These are phyloP conservation scores for Terfezia claveryi DNA, from an alignment of 495 filamentous ascomycete genomes.

Conservation along the genomic window DNA sequence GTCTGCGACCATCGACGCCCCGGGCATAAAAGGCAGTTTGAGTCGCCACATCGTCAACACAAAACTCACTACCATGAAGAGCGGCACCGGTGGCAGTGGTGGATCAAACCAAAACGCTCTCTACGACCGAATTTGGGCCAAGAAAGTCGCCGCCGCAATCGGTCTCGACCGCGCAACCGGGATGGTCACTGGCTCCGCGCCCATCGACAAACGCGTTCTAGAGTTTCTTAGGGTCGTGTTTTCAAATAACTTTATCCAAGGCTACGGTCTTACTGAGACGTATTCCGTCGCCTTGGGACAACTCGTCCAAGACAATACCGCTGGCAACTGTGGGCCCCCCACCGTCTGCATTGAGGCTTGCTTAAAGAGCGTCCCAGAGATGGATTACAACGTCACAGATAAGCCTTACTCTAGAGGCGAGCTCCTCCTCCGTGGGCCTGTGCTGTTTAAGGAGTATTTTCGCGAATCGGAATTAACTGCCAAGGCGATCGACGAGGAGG, in stretches of 20 bases:
- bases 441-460: slow-evolving; percentile 66
- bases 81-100: slow-evolving; percentile 20
- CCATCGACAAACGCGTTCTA: slow-evolving; percentile 69
- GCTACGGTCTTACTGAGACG: slow-evolving; percentile 90
- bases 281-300: slow-evolving; percentile 62
- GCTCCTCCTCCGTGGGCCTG: slow-evolving; percentile 57
- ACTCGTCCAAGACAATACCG: slow-evolving; percentile 39
- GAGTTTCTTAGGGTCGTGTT: slow-evolving; percentile 71
- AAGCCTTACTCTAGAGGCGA: slow-evolving; percentile 87
- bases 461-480: slow-evolving; percentile 69
- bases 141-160: slow-evolving; percentile 59
- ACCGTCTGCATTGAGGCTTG: slow-evolving; percentile 49
- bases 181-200: slow-evolving; percentile 79
- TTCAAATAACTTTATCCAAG: slow-evolving; percentile 61
- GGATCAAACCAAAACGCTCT: slow-evolving; percentile 63
- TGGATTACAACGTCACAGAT: slow-evolving; percentile 81
- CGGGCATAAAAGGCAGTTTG: slow-evolving; percentile 62
- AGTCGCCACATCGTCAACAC: slow-evolving; percentile 56
- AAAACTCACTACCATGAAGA: slow-evolving; percentile 60
- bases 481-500: slow-evolving; percentile 63
- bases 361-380: slow-evolving; percentile 72
- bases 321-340: slow-evolving; percentile 65
- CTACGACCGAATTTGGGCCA: slow-evolving; percentile 86
- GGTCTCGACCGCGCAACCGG: slow-evolving; percentile 50
- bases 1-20: slow-evolving; percentile 49